Evolutionary conservation across 345 rosid genomes (phyloP), one percentile per base, ranked within the genome.

Genomic region (Eucalyptus pauciflora): DNA sequence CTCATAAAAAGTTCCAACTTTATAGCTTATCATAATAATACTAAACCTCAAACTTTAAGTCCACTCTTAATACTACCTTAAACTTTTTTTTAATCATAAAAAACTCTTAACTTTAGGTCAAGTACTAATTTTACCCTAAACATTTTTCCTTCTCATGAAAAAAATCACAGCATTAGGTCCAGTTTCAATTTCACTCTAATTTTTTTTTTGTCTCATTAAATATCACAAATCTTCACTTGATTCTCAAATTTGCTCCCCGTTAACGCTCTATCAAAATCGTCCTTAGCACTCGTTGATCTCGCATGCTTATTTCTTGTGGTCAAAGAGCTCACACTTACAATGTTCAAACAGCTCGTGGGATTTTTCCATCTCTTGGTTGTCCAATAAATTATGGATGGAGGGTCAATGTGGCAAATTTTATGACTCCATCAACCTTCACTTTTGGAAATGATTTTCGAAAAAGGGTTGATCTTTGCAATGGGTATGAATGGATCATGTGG

Each of bases 301-400:
- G 4, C 41, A 41, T 41, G 41, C 41, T 41, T 41, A 41, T 41
- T 41, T 41, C 41, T 41, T 41, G 4, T 41, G 41, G 41, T 41
- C 41, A 41, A 5, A 41, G 41, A 41, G 41, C 41, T 41, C 5
- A 5, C 41, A 41, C 41, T 41, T 7, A 52, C 0, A 1, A 52
- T 52, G 10, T 3, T 52, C 58, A 18, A 52, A 52, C 0, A 52
- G 2, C 0, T 18, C 0, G 0, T 52, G 58, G 10, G 58, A 52
- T 52, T 52, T 52, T 52, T 52, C 24, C 24, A 52, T 52, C 56
- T 52, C 56, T 52, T 52, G 24, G 24, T 18, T 18, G 58, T 52
- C 24, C 58, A 18, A 18, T 2, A 18, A 52, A 52, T 52, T 52
- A 52, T 52, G 58, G 58, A 18, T 0, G 58, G 10, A 52, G 24